phyloP scores from a whole-genome alignment of 495 filamentous ascomycete species.

The Neurospora africana region DNA sequence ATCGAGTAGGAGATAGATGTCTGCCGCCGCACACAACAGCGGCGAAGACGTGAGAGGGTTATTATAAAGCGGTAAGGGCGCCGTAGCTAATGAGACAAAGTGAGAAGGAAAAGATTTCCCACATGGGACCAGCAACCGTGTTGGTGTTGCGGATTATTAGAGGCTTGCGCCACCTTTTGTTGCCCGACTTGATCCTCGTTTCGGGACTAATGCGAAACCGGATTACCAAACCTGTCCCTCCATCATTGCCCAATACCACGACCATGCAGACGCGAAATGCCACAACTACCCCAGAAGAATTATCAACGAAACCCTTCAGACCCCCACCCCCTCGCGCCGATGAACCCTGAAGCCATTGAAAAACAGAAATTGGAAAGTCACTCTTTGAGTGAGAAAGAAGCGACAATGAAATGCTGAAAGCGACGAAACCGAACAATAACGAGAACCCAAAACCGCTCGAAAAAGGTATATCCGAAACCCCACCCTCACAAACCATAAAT shows the following conservation, averaged over 20 bases:
- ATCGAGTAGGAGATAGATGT: neutral
- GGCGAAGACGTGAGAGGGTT: constrained; percentile 13
- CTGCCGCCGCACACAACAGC: constrained; percentile 3
- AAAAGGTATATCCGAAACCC: constrained; percentile 40
- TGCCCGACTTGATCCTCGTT: constrained; percentile 16
- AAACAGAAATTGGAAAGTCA: constrained; percentile 12
- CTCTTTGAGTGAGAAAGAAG: neutral
- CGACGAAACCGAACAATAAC: constrained; percentile 19
- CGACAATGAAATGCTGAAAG: constrained; percentile 20
- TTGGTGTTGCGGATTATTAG: constrained; percentile 32
- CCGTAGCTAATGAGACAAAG: constrained; percentile 43
- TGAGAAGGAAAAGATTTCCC: constrained; percentile 26
- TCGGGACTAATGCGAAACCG: constrained; percentile 31
- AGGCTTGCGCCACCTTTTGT: constrained; percentile 36
- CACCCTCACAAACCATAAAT: constrained; percentile 28
- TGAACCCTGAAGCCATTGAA: constrained; percentile 13
- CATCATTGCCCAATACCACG: constrained; percentile 35
- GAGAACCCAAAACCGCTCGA: constrained; percentile 14
- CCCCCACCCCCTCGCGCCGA: constrained; percentile 16
- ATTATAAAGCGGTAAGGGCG: constrained; percentile 34
- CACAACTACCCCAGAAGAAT: constrained; percentile 16
- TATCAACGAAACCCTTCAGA: constrained; percentile 13
- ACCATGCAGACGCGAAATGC: constrained; percentile 33
- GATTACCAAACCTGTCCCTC: constrained; percentile 32
- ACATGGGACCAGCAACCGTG: constrained; percentile 43